phyloP scores from a whole-genome alignment of 129 eudicot species.

The Saussurea involucrata region DNA sequence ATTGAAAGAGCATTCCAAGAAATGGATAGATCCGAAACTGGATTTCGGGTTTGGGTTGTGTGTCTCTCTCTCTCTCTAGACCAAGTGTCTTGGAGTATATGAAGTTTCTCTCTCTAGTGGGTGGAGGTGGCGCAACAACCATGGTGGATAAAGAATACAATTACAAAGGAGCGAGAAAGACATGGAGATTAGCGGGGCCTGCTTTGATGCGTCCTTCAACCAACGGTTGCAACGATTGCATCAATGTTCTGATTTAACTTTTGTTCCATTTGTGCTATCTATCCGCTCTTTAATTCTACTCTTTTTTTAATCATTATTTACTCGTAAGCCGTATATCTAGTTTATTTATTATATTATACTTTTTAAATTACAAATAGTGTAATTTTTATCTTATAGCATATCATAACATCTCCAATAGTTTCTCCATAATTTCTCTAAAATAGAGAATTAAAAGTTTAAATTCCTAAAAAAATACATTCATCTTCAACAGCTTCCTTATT shows the following conservation, averaged over 20 bases:
- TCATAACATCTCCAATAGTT: too few relatives aligned
- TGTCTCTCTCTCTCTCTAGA: background rate
- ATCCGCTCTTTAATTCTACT: background rate
- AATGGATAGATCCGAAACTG: slow-evolving; percentile 30
- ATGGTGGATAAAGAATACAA: background rate
- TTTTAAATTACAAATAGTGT: too few relatives aligned
- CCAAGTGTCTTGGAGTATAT: background rate
- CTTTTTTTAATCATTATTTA: too few relatives aligned
- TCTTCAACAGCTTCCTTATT: too few relatives aligned
- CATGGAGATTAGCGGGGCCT: slow-evolving; percentile 13
- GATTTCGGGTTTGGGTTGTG: slow-evolving; percentile 6
- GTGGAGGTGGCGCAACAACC: slow-evolving; percentile 12
- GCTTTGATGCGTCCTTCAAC: slow-evolving; percentile 49
- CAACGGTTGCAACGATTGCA: slow-evolving; percentile 27
- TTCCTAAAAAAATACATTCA: too few relatives aligned
- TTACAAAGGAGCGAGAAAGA: background rate
- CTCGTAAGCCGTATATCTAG: too few relatives aligned
- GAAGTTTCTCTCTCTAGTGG: background rate
- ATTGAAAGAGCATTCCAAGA: slow-evolving; percentile 27
- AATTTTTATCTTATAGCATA: too few relatives aligned
- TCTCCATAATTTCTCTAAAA: too few relatives aligned
- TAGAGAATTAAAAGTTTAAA: too few relatives aligned
- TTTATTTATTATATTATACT: too few relatives aligned
- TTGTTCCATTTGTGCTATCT: background rate
- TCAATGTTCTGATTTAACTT: background rate